A percentile compares a stretch with the other conserved stretches of the same genome.
phyloP scores from a whole-genome alignment of 2,329 filamentous ascomycete genomes.

The Epichloe baconii region DNA sequence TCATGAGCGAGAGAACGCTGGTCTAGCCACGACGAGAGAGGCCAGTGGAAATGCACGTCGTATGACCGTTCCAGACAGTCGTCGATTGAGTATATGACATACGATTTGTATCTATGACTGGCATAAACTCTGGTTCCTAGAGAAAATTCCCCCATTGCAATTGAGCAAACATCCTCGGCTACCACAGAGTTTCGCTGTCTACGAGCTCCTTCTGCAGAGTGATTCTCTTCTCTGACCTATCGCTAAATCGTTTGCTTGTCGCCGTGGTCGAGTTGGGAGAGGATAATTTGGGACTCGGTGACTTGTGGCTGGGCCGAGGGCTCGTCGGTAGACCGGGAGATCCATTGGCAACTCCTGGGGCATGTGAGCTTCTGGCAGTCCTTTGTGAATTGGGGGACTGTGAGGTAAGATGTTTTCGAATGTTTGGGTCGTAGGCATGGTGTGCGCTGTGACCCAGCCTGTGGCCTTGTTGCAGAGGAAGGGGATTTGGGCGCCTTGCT shows the following conservation, averaged over 20 bases:
- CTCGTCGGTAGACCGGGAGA: constrained; percentile 18
- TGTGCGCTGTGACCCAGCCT: constrained; percentile 13
- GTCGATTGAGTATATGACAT: too few species aligned
- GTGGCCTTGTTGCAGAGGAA: constrained; percentile 7
- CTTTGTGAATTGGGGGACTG: constrained; percentile 9
- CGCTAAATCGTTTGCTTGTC: constrained; percentile 6
- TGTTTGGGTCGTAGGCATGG: constrained; percentile 21
- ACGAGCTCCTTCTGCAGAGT: constrained; percentile 6
- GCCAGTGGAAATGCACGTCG: too few species aligned
- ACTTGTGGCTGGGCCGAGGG: constrained; percentile 13
- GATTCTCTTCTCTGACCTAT: constrained; percentile 5
- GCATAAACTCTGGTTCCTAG: background rate
- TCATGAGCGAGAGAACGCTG: too few species aligned
- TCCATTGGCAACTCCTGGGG: constrained; percentile 12
- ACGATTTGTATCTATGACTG: background rate
- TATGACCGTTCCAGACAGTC: too few species aligned
- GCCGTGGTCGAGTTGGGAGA: constrained; percentile 7
- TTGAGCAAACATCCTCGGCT: constrained; percentile 7
- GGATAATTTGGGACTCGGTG: constrained; percentile 9
- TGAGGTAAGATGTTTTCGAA: constrained; percentile 18
- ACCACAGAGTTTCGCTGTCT: constrained; percentile 11
- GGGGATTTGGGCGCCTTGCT: constrained; percentile 9
- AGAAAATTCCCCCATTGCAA: too few species aligned
- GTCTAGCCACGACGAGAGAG: too few species aligned
- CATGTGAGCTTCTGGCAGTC: constrained; percentile 8